phyloP scores from a whole-genome alignment of 306 rosid species.

The Quercus dentata region DNA sequence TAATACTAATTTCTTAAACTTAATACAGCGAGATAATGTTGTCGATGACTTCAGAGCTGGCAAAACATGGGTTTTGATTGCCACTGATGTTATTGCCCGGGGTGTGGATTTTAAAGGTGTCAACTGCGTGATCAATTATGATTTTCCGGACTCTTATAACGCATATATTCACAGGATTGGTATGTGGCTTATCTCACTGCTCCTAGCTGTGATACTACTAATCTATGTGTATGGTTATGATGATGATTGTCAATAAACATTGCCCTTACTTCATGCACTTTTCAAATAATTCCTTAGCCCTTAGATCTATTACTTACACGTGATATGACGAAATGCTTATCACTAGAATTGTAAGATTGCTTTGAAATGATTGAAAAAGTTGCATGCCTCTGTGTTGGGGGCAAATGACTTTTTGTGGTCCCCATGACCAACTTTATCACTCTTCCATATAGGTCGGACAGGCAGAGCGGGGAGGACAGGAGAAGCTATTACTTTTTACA shows the following conservation, averaged over 20 bases:
- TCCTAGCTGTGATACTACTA: neutral
- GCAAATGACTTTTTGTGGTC: neutral
- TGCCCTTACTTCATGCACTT: neutral
- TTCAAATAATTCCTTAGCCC: neutral
- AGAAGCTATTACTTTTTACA: conserved; percentile 83
- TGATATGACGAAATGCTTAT: neutral
- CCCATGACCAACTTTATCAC: conserved; percentile 14
- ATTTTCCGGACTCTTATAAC: conserved; percentile 88
- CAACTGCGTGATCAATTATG: conserved; percentile 86
- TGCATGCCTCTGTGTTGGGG: neutral
- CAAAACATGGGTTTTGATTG: conserved; percentile 93
- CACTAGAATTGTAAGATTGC: neutral
- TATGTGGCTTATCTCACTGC: conserved; percentile 22
- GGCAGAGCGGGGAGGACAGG: conserved; percentile 98
- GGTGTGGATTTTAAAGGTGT: conserved; percentile 98
- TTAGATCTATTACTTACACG: neutral
- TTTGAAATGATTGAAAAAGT: neutral
- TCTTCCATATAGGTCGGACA: conserved; percentile 67
- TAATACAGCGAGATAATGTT: conserved; percentile 79
- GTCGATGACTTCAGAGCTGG: conserved; percentile 92
- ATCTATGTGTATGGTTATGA: neutral
- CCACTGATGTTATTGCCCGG: conserved; percentile 94
- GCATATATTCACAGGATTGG: conserved; percentile 95
- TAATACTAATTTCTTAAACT: conserved; percentile 15
- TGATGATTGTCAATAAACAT: neutral